phyloP scores from a whole-genome alignment of 768 basidiomycete species.

The Gymnopilus dilepis region DNA sequence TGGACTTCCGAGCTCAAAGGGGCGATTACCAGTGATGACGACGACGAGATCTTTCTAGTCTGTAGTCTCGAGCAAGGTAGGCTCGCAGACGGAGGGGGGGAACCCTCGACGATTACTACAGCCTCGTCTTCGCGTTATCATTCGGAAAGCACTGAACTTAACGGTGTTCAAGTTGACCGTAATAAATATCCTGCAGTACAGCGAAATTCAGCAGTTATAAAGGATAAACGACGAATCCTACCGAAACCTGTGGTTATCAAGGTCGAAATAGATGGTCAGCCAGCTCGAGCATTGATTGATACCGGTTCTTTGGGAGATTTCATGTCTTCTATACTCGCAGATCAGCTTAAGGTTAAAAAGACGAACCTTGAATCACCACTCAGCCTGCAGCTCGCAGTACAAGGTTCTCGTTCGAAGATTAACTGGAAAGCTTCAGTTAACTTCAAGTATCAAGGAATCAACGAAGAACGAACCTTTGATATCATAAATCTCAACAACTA shows the following conservation, averaged over 20 bases:
- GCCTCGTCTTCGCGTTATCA: not conserved
- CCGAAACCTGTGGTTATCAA: too few relatives aligned
- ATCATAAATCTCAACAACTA: constrained; percentile 43
- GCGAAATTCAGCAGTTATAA: too few relatives aligned
- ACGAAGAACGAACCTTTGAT: constrained; percentile 37
- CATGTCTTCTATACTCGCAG: constrained; percentile 38
- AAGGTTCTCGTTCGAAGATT: constrained; percentile 46
- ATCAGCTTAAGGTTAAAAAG: constrained; percentile 38
- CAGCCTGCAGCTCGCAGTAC: constrained; percentile 41
- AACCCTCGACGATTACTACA: not conserved
- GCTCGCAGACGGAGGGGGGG: not conserved
- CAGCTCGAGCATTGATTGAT: too few relatives aligned
- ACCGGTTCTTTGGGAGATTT: constrained; percentile 24
- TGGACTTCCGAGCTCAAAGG: not conserved
- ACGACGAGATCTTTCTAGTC: too few relatives aligned
- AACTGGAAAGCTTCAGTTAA: constrained; percentile 32
- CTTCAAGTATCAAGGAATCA: constrained; percentile 40
- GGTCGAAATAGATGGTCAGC: too few relatives aligned
- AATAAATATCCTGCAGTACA: too few relatives aligned
- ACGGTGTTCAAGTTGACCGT: too few relatives aligned
- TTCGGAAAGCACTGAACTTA: constrained; percentile 33
- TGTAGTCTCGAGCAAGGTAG: too few relatives aligned
- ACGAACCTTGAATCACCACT: constrained; percentile 36
- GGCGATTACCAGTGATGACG: too few relatives aligned
- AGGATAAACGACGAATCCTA: too few relatives aligned